Evolutionary conservation across 2,329 filamentous ascomycete genomes (phyloP), one percentile per base, ranked within the genome.

Genomic region (Periconia digitata): DNA sequence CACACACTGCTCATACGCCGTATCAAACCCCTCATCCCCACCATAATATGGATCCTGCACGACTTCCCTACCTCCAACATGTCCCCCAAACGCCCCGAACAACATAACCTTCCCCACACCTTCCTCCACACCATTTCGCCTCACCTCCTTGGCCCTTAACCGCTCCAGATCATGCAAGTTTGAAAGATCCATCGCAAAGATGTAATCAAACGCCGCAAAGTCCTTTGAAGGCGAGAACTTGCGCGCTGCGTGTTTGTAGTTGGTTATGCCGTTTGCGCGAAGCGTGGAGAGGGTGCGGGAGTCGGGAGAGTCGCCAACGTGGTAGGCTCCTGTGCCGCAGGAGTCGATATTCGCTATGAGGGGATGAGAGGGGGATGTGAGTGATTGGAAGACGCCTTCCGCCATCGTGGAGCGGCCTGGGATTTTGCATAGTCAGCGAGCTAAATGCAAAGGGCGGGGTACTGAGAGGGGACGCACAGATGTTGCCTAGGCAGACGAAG

Each of bases 401-500:
- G 92, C 90, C 94, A 99, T 97, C 24, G 94, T 89, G 7, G 91
- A 96, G 51, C 84, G 82, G 65, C 82, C 79, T 80, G 51, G 5
- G 21, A 21, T 27, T 37, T 24, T 40, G 37, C 45, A 46, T 40
- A 35, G 32, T 24, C 18, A 27, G 46, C 15, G 35, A 12, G 27
- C 8, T 32, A 44, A 46, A 82, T 80, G 70, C 27, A 17, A 44
- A 3, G 12, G 27, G 27, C 3, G 27, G 27, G 27, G 27, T 32
- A 47, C 43, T 49, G 43, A 42, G 38, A 41, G 43, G 46, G 12
- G 16, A 51, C 71, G 43, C 64, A 82, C 91, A 99, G 66, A 97
- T 97, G 73, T 99, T 99, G 70, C 94, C 94, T 27, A 97, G 81
- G 74, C 94, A 99, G 60, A 97, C 92, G 69, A 97, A 97, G 44